phyloP scores from a whole-genome alignment of 2,329 filamentous ascomycete genomes.

The Ophiosphaerella narmari region DNA sequence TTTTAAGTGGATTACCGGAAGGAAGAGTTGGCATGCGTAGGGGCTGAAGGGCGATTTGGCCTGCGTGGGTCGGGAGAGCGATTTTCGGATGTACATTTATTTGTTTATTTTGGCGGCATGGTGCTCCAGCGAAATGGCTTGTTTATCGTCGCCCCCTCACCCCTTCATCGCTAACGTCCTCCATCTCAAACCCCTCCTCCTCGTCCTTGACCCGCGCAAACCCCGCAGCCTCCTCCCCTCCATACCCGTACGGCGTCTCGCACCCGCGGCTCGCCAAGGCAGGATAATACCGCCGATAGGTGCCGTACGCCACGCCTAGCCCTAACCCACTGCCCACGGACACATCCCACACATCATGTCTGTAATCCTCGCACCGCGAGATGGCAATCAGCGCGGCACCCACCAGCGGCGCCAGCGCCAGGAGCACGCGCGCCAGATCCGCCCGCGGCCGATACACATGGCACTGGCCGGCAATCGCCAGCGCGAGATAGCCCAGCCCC shows the following conservation, averaged over 20 bases:
- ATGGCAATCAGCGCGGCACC: constrained; percentile 65
- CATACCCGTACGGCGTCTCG: constrained; percentile 55
- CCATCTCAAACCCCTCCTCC: constrained; percentile 50
- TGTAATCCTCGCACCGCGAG: constrained; percentile 65
- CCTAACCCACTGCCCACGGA: constrained; percentile 61
- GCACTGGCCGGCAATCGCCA: constrained; percentile 71
- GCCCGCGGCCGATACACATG: constrained; percentile 63
- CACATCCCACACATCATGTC: constrained; percentile 68
- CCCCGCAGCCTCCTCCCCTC: constrained; percentile 33
- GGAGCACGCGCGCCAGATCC: constrained; percentile 59
- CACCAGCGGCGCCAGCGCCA: constrained; percentile 61
- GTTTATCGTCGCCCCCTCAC: constrained; percentile 6
- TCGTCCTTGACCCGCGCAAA: constrained; percentile 52
- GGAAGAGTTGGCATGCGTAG: constrained; percentile 33
- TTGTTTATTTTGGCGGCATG: too few relatives aligned
- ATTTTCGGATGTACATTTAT: too few relatives aligned
- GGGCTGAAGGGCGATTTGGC: not conserved
- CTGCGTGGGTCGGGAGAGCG: too few relatives aligned
- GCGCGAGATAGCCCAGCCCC: constrained; percentile 73
- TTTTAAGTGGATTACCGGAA: constrained; percentile 43
- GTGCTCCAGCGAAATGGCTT: too few relatives aligned
- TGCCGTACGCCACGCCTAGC: constrained; percentile 59
- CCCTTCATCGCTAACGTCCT: constrained; percentile 36
- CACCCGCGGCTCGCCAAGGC: constrained; percentile 56
- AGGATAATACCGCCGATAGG: constrained; percentile 66